Evolutionary conservation across 2,329 filamentous ascomycete species (phyloP), one percentile per base, ranked within the genome.

Genomic region (Exophiala oligosperma): DNA sequence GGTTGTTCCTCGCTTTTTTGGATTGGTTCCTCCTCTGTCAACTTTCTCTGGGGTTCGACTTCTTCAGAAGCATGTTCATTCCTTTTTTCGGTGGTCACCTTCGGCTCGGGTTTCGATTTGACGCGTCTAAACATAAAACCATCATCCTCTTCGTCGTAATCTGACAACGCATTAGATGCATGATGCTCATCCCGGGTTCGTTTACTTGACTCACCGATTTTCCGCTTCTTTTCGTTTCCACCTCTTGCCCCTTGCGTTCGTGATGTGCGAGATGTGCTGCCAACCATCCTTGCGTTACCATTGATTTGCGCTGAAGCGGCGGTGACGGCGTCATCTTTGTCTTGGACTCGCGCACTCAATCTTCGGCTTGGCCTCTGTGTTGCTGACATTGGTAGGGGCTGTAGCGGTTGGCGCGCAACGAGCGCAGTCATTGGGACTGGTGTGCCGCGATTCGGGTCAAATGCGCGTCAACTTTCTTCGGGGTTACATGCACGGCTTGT

Each of bases 41-140:
- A 74, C 51, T 35, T 48, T 40, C 44, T 47, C 43, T 52, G 52
- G 38, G 54, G 32, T 49, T 41, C 26, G 9, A 12, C 50, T 51
- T 41, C 73, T 68, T 69, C 71, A 60, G 52, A 72, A 72, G 52
- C 69, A 21, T 38, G 24, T 11, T 48, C 26, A 29, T 58, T 23
- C 59, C 38, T 50, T 68, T 66, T n/a, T 48, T 49, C 17, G 26
- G 38, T 37, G 9, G 17, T 24, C 40, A 21, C 26, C 40, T 51
- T 54, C 57, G 43, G 64, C 57, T 9, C 64, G 9, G 37, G 81
- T 60, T 80, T 79, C 68, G 83, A 76, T 69, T 89, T 89, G 61
- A 81, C 85, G 65, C 89, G 84, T 63, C 86, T 85, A 71, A 92
- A 92, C 57, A 85, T 79, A 67, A 92, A 92, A 62, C 90, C 90